Evolutionary conservation across 371 early-diverging fungal species (phyloP), one percentile per base, ranked within the genome.

Genomic region (Mortierella sp.): DNA sequence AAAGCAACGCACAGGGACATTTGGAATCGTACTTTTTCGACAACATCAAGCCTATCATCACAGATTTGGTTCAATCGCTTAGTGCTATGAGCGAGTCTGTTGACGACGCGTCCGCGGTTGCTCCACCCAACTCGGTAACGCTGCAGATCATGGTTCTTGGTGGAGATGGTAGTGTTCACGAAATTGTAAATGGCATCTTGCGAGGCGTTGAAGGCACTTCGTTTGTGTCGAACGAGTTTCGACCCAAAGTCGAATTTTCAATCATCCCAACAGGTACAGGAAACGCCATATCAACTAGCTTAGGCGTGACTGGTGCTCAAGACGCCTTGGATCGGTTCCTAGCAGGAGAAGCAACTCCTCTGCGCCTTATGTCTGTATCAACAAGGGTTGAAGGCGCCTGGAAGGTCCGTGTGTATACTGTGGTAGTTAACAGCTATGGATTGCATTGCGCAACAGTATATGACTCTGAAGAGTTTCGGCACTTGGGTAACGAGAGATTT

Each of bases 371-470:
- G 68, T 51, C 64, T 1, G 80, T 79, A n/a, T 56, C 71, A 2
- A 68, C 75, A 15, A 37, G 35, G 15, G 26, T 8, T 8, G 37
- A 49, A 23, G 23, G 29, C 12, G 8, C 45, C 22, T 76, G 70
- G 74, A 47, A 60, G 19, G n/a, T 47, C 2, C 60, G 43, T 3
- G 60, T 74, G n/a, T 79, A 79, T 35, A 74, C 80, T 2, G 40
- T 70, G 4, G 80, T 79, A 3, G 80, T 79, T 37, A 79, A 79
- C 59, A 79, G 80, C 43, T 74, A 34, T 67, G 80, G 80, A 3
- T 64, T 79, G 10, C 80, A 79, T 34, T 79, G 80, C 51, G 80
- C 80, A 26, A 79, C 80, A 10, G 80, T 79, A 22, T 79, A 74
- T 22, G 80, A 79, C 42, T 65, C 80, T 5, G 80, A 79, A 22